Conservation (phyloP, 179 eudicot species). For the Silene vulgaris region DNA sequence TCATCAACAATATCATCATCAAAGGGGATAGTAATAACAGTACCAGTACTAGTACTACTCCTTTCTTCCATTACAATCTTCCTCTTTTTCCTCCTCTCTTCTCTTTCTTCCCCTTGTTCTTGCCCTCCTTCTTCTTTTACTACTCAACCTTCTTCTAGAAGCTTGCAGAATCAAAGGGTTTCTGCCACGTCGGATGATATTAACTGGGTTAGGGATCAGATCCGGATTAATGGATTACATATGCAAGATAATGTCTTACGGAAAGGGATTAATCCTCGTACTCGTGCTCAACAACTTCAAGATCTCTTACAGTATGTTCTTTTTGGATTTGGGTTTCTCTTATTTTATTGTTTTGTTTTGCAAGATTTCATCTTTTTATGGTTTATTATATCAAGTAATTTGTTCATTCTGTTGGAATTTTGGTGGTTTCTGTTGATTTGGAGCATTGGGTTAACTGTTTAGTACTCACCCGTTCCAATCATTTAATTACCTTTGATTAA, state of each 20-base stretch:
- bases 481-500: too few species aligned
- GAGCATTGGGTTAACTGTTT: too few species aligned
- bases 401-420: neutral
- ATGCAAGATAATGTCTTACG: constrained; percentile 80
- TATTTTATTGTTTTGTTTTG: neutral
- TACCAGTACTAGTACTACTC: constrained; percentile 52
- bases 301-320: constrained; percentile 57
- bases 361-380: constrained; percentile 2
- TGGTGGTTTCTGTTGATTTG: neutral
- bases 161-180: constrained; percentile 30
- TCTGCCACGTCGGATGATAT: constrained; percentile 60
- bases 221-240: constrained; percentile 69
- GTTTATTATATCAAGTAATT: too few species aligned
- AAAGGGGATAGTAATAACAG: constrained; percentile 56
- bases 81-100: constrained; percentile 53
- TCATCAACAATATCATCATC: constrained; percentile 20
- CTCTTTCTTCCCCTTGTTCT: constrained; percentile 41
- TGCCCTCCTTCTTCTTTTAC: constrained; percentile 39
- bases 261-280: constrained; percentile 93
- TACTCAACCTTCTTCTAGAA: constrained; percentile 16
- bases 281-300: constrained; percentile 73
- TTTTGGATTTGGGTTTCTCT: neutral
- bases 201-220: constrained; percentile 64
- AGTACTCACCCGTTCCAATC: too few species aligned
- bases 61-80: constrained; percentile 47